Evolutionary conservation across 768 basidiomycete species (phyloP).

Genomic region (Pseudohyphozyma bogoriensis): DNA sequence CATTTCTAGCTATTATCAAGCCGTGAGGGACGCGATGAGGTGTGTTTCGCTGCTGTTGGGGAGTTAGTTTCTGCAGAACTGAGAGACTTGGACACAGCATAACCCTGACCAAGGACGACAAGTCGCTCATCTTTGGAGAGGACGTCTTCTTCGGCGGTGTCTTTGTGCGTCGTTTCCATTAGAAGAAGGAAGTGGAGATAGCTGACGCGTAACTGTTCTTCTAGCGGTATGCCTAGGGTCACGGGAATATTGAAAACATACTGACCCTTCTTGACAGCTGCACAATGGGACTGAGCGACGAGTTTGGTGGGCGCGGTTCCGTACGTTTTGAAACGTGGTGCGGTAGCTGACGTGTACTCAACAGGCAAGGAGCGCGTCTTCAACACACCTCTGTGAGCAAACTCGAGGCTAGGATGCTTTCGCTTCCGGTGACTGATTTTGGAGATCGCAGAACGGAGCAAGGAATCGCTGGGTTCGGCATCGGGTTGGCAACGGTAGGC

Average conservation of each 20-base stretch:
- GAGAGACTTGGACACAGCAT: slow-evolving; percentile 46
- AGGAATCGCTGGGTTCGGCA: slow-evolving; percentile 89
- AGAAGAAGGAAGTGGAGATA: too few relatives aligned
- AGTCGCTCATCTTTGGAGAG: slow-evolving; percentile 72
- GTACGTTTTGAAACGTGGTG: neutral
- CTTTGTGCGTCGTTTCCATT: slow-evolving; percentile 48
- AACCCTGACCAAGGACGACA: slow-evolving; percentile 73
- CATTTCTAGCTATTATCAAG: slow-evolving; percentile 55
- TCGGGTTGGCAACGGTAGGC: slow-evolving; percentile 74
- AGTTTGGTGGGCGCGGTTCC: neutral
- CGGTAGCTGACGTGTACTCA: slow-evolving; percentile 4
- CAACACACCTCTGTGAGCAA: slow-evolving; percentile 62
- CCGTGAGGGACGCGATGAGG: slow-evolving; percentile 83
- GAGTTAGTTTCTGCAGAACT: neutral
- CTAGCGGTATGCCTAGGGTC: neutral
- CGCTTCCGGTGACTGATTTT: neutral
- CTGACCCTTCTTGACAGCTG: neutral
- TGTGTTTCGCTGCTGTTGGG: slow-evolving; percentile 32
- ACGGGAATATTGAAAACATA: neutral
- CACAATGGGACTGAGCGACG: slow-evolving; percentile 18
- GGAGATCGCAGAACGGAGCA: slow-evolving; percentile 34
- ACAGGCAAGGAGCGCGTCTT: slow-evolving; percentile 83
- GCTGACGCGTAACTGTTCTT: too few relatives aligned
- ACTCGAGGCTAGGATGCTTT: neutral
- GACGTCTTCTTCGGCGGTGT: slow-evolving; percentile 79